Evolutionary conservation across 257 asterid genomes (phyloP), one percentile per base, ranked within the genome.

Genomic region (Primulina huaijiensis): DNA sequence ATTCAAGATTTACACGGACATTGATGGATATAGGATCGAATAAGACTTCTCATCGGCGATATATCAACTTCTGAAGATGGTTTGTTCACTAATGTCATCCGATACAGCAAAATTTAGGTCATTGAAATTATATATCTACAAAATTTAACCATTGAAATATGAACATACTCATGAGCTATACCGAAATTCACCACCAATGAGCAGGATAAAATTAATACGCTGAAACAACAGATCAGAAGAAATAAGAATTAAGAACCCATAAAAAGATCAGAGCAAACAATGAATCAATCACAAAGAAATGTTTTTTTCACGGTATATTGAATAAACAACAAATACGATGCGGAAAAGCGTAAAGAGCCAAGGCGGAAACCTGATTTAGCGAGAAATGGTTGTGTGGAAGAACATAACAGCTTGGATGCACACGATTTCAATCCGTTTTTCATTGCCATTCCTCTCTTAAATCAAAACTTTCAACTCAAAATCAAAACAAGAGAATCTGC

Each of bases 331-430:
- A 68, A 60, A 8, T 12, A 35, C 30, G 61, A 60, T 3, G 16
- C 30, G 62, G 21, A 35, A 27, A 61, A 67, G 31, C 12, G 16
- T 34, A 69, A 35, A 34, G 31, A 52, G 61, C 55, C 56, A 64
- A 5, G 19, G 60, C 21, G 61, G 4, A 71, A 43, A 89, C 92
- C 85, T 70, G 92, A 69, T 65, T 84, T 87, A 60, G 84, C 70
- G 66, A 85, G 50, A 61, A 74, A 46, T 57, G 86, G 71, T 55
- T 76, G 76, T 23, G 90, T 64, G 64, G 90, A 71, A 65, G 89
- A 69, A 31, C 62, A 69, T 68, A 87, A 46, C 64, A 89, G 80
- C 85, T 78, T 89, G 75, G 89, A 81, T 69, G 87, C 89, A 70
- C 81, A 78, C 23, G 86, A 81, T 80, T 80, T 81, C 65, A 82